Evolutionary conservation across 2,329 filamentous ascomycete species (phyloP).

Genomic region (Penicillium sp.): DNA sequence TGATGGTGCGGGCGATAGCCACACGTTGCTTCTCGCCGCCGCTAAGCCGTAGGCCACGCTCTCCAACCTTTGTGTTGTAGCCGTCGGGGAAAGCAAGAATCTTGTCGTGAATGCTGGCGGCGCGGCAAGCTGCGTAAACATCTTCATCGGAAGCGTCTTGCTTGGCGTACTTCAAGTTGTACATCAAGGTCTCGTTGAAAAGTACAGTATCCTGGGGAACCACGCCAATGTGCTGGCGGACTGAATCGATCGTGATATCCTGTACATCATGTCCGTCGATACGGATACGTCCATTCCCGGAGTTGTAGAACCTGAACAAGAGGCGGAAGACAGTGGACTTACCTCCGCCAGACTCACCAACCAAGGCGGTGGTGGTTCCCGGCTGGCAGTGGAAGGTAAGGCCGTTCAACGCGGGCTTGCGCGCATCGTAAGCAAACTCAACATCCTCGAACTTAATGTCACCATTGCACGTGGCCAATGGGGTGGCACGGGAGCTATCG

Average conservation of each 20-base stretch:
- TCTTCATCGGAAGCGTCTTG: slow-evolving; percentile 77
- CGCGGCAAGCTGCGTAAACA: slow-evolving; percentile 76
- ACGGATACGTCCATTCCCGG: slow-evolving; percentile 73
- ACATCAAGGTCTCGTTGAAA: slow-evolving; percentile 94
- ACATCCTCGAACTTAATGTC: slow-evolving; percentile 86
- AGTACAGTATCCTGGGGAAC: slow-evolving; percentile 95
- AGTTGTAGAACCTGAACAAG: slow-evolving; percentile 95
- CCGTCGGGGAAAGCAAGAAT: slow-evolving; percentile 85
- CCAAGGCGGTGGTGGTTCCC: slow-evolving; percentile 91
- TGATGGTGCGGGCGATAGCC: slow-evolving; percentile 86
- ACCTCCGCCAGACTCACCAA: slow-evolving; percentile 93
- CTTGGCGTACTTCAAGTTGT: slow-evolving; percentile 89
- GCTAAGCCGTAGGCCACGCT: slow-evolving; percentile 80
- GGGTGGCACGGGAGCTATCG: slow-evolving; percentile 66
- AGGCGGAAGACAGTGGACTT: slow-evolving; percentile 96
- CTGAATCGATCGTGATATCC: slow-evolving; percentile 87
- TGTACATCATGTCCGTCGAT: slow-evolving; percentile 83
- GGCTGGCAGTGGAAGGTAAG: slow-evolving; percentile 82
- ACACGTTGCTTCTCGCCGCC: slow-evolving; percentile 93
- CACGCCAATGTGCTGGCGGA: slow-evolving; percentile 87
- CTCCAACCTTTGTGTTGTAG: slow-evolving; percentile 87
- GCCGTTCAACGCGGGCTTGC: slow-evolving; percentile 79
- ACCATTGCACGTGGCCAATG: slow-evolving; percentile 69
- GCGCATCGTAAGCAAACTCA: slow-evolving; percentile 83
- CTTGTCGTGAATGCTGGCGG: slow-evolving; percentile 89